phyloP scores from a whole-genome alignment of 2,329 filamentous ascomycete species.

The Calycina herbarum region DNA sequence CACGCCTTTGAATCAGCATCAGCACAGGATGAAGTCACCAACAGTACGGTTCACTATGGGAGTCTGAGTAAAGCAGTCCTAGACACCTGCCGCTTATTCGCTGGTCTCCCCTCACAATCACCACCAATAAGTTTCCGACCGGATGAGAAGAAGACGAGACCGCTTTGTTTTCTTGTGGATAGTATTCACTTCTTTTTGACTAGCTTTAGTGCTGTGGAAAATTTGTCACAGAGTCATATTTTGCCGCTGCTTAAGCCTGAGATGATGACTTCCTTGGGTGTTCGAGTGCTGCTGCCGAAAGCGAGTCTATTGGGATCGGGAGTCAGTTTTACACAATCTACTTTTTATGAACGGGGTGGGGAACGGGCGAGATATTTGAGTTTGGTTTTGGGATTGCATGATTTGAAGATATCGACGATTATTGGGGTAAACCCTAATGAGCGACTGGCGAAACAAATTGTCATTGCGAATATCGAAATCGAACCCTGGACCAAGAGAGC shows the following conservation, averaged over 20 bases:
- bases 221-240: background rate
- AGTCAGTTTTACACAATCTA: constrained; percentile 49
- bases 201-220: background rate
- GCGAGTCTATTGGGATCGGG: constrained; percentile 65
- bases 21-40: constrained; percentile 57
- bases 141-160: background rate
- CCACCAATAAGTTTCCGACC: too few relatives aligned
- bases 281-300: constrained; percentile 64
- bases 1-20: constrained; percentile 59
- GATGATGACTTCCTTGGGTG: constrained; percentile 47
- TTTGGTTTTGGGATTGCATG: constrained; percentile 45
- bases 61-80: constrained; percentile 66
- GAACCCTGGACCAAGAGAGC: constrained; percentile 45
- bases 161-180: background rate
- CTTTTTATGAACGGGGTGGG: constrained; percentile 36
- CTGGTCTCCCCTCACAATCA: background rate
- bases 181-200: background rate
- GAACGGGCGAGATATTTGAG: constrained; percentile 26
- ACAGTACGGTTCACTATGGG: constrained; percentile 77
- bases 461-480: constrained; percentile 62
- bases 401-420: constrained; percentile 63
- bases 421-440: constrained; percentile 75
- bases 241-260: constrained; percentile 39
- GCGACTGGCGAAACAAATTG: constrained; percentile 63
- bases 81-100: constrained; percentile 35